Evolutionary conservation across 305 asterid species (phyloP).

Genomic region (Salvia sclarea): DNA sequence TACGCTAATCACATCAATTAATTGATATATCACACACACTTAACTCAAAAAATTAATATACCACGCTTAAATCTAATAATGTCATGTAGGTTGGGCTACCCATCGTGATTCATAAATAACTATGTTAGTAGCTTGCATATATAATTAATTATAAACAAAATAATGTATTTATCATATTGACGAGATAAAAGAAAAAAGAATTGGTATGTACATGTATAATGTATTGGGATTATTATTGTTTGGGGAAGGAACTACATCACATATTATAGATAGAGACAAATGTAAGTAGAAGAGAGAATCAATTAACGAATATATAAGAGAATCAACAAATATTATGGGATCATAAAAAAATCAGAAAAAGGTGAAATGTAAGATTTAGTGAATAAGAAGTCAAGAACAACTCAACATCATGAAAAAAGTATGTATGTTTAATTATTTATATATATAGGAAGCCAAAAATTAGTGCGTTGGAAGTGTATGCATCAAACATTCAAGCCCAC

Average conservation of each 20-base stretch:
- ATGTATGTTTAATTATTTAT: background rate
- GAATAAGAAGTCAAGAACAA: background rate
- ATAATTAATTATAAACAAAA: no score
- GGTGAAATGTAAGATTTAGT: background rate
- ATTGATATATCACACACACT: background rate
- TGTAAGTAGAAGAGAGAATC: background rate
- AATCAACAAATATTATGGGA: background rate
- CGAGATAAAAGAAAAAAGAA: no score
- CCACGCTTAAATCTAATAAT: no score
- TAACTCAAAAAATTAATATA: no score
- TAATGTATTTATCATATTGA: no score
- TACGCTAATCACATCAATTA: background rate
- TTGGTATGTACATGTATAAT: no score
- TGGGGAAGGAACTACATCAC: background rate
- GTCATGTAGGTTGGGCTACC: no score
- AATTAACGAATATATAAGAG: background rate
- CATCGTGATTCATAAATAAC: no score
- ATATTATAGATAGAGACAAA: background rate
- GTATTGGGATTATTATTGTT: no score
- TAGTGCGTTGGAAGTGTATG: conserved; percentile 17
- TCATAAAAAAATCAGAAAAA: background rate
- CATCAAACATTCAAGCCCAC: conserved; percentile 23
- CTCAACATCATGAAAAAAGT: background rate
- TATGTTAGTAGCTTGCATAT: no score
- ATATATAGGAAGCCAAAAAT: conserved; percentile 1